Base-by-base conservation (phyloP, 805 yeast species). In the Yarrowia porcina region DNA sequence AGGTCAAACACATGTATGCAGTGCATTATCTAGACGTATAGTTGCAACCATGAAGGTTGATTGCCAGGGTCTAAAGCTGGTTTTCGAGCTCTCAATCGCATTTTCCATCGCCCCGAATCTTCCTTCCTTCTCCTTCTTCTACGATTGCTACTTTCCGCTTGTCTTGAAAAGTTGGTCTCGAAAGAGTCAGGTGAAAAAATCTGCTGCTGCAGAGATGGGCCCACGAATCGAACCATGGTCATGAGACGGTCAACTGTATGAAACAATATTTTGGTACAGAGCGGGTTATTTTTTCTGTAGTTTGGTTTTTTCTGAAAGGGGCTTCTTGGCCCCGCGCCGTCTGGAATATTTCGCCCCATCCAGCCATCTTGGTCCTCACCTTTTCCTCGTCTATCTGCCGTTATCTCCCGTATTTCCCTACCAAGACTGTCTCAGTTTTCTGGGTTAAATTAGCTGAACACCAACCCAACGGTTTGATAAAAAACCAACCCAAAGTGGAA, bases 211-310 rank as follows among this genome's bases (percentile, higher is more conserved):
- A 28, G 28, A 45, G 52, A 30, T 45, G 52, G 52, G 35, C 52
- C 52, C 52, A 45, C 52, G 52, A 45, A 45, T 45, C 52, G 52
- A 45, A 45, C 52, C 52, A 45, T 45, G 52, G 52, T 45, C 52
- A 45, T 45, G 36, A 12, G 52, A 45, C 52, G n/a, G n/a, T 9
- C 10, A 17, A 8, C 38, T 13, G 13, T 12, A 32, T 13, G 8
- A 15, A 13, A 32, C 36, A 15, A 15, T 9, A 30, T 11, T 30
- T n/a, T 5, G 28, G 28, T 25, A 25, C 28, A 25, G 17, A 5
- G 23, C 41, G 11, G 21, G 18, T 36, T 15, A 17, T 36, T 36
- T 1, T 36, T 36, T 36, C 23, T 17, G 7, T 15, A 13, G 41
- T 17, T 21, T 8, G 28, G 8, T 8, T 25, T n/a, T 25, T 25